Evolutionary conservation across 1,284 basidiomycete genomes (phyloP).

Genomic region (Porodaedalea pini): DNA sequence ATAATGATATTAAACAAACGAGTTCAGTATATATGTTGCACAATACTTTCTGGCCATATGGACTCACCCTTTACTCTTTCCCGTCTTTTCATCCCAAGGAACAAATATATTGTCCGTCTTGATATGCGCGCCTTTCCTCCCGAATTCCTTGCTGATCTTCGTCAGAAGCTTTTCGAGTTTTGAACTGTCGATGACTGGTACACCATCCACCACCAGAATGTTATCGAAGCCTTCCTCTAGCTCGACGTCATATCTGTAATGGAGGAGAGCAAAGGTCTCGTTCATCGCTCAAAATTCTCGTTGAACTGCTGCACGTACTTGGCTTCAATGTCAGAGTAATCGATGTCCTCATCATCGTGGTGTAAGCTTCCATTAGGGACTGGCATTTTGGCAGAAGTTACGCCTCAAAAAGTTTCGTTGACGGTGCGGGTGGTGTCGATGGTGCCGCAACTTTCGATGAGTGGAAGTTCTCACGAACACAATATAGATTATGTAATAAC

Average conservation of each 20-base stretch:
- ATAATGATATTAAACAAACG: slow-evolving; percentile 10
- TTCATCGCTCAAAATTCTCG: slow-evolving; percentile 10
- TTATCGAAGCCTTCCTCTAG: slow-evolving; percentile 85
- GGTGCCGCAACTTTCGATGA: no score
- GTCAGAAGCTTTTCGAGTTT: slow-evolving; percentile 76
- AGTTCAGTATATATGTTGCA: neutral
- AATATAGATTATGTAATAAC: no score
- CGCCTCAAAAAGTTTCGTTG: neutral
- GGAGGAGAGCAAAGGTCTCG: slow-evolving; percentile 17
- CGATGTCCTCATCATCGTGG: slow-evolving; percentile 67
- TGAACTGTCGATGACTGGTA: slow-evolving; percentile 81
- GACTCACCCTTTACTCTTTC: slow-evolving; percentile 84
- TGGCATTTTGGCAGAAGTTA: slow-evolving; percentile 25
- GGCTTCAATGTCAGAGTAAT: slow-evolving; percentile 92
- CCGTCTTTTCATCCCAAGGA: slow-evolving; percentile 78
- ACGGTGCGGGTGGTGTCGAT: no score
- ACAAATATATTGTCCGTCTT: slow-evolving; percentile 76
- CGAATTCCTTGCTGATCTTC: slow-evolving; percentile 82
- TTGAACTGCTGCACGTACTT: slow-evolving; percentile 52
- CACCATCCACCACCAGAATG: slow-evolving; percentile 81
- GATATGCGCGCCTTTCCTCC: slow-evolving; percentile 72
- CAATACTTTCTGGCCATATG: neutral
- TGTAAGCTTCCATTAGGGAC: slow-evolving; percentile 33
- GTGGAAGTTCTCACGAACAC: no score
- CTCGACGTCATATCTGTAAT: slow-evolving; percentile 72